phyloP scores from a whole-genome alignment of 1,139 yeast genomes.

The Sugiyamaella castrensis region DNA sequence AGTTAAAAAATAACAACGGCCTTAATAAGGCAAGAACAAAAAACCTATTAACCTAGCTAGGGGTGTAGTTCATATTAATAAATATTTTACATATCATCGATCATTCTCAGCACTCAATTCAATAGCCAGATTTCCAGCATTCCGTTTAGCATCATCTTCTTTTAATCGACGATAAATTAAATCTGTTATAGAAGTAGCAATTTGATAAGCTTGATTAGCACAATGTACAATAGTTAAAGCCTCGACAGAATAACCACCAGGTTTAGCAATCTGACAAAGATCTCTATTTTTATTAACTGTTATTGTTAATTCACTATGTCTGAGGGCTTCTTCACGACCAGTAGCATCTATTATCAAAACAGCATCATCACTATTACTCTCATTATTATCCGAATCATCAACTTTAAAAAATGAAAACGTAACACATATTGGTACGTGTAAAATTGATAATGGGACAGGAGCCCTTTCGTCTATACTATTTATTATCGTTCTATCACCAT shows the following conservation, averaged over 20 bases:
- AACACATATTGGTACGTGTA: slow-evolving; percentile 90
- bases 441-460: slow-evolving; percentile 78
- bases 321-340: slow-evolving; percentile 67
- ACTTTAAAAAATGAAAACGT: slow-evolving; percentile 76
- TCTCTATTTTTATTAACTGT: slow-evolving; percentile 89
- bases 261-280: slow-evolving; percentile 81
- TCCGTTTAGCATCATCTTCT: slow-evolving; percentile 47
- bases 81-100: slow-evolving; percentile 14
- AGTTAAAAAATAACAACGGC: too few relatives aligned
- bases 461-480: slow-evolving; percentile 75
- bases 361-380: slow-evolving; percentile 44
- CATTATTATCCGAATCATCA: slow-evolving; percentile 14
- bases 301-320: slow-evolving; percentile 78
- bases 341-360: slow-evolving; percentile 64
- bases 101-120: slow-evolving; percentile 37
- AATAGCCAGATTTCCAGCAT: slow-evolving; percentile 32
- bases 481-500: slow-evolving; percentile 67
- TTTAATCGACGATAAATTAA: slow-evolving; percentile 57
- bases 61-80: too few relatives aligned
- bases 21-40: too few relatives aligned
- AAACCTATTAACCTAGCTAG: too few relatives aligned
- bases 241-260: slow-evolving; percentile 87
- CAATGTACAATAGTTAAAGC: slow-evolving; percentile 68
- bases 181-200: slow-evolving; percentile 64
- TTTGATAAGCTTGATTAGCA: slow-evolving; percentile 59